A percentile compares a stretch with the other conserved stretches of the same genome.
Evolutionary conservation across 73 alveolate species (phyloP).

Genomic region (Paramecium primaurelia): DNA sequence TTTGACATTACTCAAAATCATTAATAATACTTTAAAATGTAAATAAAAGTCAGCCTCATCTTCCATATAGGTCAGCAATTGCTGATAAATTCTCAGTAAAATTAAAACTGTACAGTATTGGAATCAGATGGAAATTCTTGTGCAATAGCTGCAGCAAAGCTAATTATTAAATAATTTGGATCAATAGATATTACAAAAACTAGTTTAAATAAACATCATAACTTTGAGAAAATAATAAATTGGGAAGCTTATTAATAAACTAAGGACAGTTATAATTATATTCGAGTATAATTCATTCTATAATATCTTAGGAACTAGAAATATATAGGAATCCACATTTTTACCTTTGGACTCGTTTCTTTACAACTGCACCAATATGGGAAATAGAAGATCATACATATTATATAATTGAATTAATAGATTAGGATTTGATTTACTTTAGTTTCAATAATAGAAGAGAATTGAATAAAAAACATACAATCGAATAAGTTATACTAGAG

Average conservation of each 20-base stretch:
- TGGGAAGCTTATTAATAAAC: not conserved
- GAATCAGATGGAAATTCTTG: slow-evolving; percentile 15
- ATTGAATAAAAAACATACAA: not conserved
- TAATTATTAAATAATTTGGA: not conserved
- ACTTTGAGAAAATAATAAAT: not conserved
- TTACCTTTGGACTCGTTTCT: slow-evolving; percentile 33
- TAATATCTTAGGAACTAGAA: not conserved
- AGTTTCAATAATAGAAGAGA: not conserved
- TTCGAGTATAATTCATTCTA: not conserved
- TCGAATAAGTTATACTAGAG: not conserved
- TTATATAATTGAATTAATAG: not conserved
- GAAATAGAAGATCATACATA: not conserved
- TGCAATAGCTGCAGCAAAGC: slow-evolving; percentile 7
- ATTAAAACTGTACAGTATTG: not conserved
- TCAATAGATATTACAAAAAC: not conserved
- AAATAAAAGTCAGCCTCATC: not conserved
- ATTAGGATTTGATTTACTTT: not conserved
- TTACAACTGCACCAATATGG: slow-evolving; percentile 24
- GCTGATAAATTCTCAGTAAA: not conserved
- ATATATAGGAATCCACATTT: not conserved
- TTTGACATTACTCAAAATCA: not conserved
- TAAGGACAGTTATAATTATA: not conserved
- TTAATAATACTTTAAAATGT: not conserved
- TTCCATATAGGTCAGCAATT: not conserved
- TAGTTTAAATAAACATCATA: not conserved